Evolutionary conservation across 306 rosid species (phyloP).

Genomic region (Dalbergia oliveri): DNA sequence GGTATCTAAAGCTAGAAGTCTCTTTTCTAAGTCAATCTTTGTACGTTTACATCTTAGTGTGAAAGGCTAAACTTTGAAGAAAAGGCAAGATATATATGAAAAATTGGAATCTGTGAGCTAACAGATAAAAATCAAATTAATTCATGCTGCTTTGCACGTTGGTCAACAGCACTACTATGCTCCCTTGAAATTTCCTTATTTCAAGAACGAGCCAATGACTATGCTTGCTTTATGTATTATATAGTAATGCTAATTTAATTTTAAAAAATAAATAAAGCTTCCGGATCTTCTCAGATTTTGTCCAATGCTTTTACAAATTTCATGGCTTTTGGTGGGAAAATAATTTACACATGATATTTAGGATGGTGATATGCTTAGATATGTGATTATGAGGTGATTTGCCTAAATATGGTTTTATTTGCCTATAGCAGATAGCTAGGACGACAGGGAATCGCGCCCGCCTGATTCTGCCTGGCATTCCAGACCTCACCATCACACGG

Average conservation of each 20-base stretch:
- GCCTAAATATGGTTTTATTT: too few relatives aligned
- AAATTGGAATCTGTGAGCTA: conserved; percentile 21
- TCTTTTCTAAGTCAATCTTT: background rate
- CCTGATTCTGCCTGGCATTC: too few relatives aligned
- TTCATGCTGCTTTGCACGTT: conserved; percentile 15
- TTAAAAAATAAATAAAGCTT: conserved; percentile 3
- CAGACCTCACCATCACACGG: too few relatives aligned
- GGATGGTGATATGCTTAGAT: too few relatives aligned
- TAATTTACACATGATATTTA: too few relatives aligned
- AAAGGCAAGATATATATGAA: conserved; percentile 8
- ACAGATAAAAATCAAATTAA: background rate
- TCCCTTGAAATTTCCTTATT: conserved; percentile 1
- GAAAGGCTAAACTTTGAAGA: conserved; percentile 22
- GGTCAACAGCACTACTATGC: conserved; percentile 30
- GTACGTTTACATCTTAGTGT: background rate
- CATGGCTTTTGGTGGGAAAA: conserved; percentile 41
- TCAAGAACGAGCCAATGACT: conserved; percentile 40
- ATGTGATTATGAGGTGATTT: too few relatives aligned
- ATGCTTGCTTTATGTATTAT: background rate
- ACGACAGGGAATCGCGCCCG: too few relatives aligned
- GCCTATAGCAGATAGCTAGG: too few relatives aligned
- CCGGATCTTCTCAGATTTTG: conserved; percentile 54
- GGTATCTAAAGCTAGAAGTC: conserved; percentile 29
- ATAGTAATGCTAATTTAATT: too few relatives aligned
- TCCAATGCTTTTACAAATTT: conserved; percentile 39